phyloP scores from a whole-genome alignment of 164 flowering plant genomes.

The Berberis thunbergii region DNA sequence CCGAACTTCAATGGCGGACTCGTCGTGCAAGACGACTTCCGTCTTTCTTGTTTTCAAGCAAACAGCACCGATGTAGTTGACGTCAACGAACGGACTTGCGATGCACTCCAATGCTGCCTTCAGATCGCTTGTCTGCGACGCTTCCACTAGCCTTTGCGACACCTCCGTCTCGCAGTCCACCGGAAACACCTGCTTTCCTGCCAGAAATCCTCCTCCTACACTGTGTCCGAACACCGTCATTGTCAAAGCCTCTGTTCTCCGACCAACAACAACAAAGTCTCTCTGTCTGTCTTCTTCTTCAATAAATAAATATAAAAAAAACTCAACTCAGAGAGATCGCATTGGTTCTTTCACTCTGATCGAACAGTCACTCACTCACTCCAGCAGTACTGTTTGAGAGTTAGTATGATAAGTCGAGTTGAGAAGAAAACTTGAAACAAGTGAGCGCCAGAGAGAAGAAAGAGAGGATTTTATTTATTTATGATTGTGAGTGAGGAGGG shows the following conservation, averaged over 20 bases:
- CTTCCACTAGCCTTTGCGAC: slow-evolving; percentile 68
- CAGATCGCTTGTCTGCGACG: slow-evolving; percentile 46
- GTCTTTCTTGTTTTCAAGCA: slow-evolving; percentile 42
- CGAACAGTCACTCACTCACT: neutral
- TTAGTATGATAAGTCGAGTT: neutral
- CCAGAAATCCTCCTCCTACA: slow-evolving; percentile 21
- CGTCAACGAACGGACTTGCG: slow-evolving; percentile 60
- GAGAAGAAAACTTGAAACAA: slow-evolving; percentile 30
- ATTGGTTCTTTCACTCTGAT: slow-evolving; percentile 6
- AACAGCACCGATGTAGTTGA: slow-evolving; percentile 76
- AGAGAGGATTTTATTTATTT: slow-evolving; percentile 20
- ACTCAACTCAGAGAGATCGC: neutral
- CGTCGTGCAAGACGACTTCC: slow-evolving; percentile 57
- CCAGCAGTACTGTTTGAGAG: neutral
- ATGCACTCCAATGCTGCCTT: slow-evolving; percentile 49
- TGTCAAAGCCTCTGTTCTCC: neutral
- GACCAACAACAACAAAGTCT: neutral
- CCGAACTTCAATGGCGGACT: slow-evolving; percentile 45
- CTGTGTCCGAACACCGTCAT: slow-evolving; percentile 42
- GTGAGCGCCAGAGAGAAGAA: slow-evolving; percentile 47
- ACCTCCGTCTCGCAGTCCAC: slow-evolving; percentile 67
- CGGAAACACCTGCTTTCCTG: slow-evolving; percentile 64
- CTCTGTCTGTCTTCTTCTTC: neutral
- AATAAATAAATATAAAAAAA: too few species aligned
- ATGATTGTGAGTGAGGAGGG: neutral